A percentile compares a stretch with the other conserved stretches of the same genome.
Conservation (phyloP, 257 asterid species). For the Nicotiana undulata region DNA sequence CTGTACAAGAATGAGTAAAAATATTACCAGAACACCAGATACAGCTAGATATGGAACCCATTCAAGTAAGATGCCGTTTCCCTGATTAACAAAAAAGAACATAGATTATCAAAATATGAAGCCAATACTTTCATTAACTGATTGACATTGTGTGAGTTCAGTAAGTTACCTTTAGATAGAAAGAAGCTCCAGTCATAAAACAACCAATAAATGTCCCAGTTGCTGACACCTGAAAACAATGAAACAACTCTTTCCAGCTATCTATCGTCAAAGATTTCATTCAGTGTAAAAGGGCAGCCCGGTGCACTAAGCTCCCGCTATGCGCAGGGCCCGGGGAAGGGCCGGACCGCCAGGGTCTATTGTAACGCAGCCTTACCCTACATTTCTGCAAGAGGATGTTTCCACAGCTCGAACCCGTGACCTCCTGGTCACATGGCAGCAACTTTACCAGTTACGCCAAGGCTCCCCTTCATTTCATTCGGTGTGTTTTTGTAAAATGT, state of each 20-base stretch:
- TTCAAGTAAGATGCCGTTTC: conserved; percentile 32
- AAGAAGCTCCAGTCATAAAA: conserved; percentile 56
- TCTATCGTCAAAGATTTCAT: neutral
- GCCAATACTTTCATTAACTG: neutral
- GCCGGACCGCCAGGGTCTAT: no score
- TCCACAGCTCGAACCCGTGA: no score
- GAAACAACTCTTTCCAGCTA: neutral
- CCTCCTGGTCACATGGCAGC: no score
- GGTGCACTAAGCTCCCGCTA: no score
- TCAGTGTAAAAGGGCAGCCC: no score
- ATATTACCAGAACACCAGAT: conserved; percentile 65
- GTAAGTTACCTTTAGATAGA: conserved; percentile 55
- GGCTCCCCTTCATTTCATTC: no score
- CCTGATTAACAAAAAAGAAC: conserved; percentile 30
- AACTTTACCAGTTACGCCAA: no score
- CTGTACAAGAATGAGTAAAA: neutral
- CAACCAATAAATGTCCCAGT: conserved; percentile 69
- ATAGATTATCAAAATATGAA: neutral
- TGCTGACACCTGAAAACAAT: conserved; percentile 57
- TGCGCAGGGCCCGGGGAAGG: no score
- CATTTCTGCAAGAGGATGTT: no score
- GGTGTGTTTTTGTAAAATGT: neutral
- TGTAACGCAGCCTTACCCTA: no score
- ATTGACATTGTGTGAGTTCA: neutral
- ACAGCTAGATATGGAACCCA: conserved; percentile 54